Conservation (phyloP, 352 stramenopile genomes). For the Globisporangium solare region DNA sequence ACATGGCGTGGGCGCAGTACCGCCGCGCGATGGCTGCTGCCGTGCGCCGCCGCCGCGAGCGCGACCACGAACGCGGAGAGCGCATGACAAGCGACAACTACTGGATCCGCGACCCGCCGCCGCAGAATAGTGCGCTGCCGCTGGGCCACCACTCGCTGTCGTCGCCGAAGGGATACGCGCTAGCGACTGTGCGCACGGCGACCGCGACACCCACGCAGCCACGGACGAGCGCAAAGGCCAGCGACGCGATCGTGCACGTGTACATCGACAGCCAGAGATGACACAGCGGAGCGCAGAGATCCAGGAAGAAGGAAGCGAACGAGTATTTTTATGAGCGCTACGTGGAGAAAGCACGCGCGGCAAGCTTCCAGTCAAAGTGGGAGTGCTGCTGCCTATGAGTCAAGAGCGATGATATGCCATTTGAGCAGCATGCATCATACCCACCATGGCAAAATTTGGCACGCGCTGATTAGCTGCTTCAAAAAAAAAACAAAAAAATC, state of each 20-base stretch:
- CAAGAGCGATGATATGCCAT: too few relatives aligned
- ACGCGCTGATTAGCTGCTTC: too few relatives aligned
- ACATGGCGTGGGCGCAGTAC: constrained; percentile 32
- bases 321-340: too few relatives aligned
- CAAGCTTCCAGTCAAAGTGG: too few relatives aligned
- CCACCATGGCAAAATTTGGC: too few relatives aligned
- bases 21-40: constrained; percentile 22
- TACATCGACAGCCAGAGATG: neutral
- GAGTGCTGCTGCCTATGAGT: too few relatives aligned
- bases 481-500: too few relatives aligned
- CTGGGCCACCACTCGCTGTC: neutral
- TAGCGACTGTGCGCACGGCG: neutral
- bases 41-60: constrained; percentile 21
- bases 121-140: neutral
- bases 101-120: constrained; percentile 18
- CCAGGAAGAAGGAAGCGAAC: too few relatives aligned
- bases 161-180: neutral
- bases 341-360: too few relatives aligned
- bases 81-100: constrained; percentile 23
- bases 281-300: neutral
- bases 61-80: constrained; percentile 19
- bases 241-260: neutral
- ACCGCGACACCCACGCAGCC: neutral
- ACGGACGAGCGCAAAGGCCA: neutral
- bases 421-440: too few relatives aligned